A percentile compares a stretch with the other conserved stretches of the same genome.
Conservation (phyloP, 2,329 filamentous ascomycete genomes). For the Pseudocercospora fijiensis region DNA sequence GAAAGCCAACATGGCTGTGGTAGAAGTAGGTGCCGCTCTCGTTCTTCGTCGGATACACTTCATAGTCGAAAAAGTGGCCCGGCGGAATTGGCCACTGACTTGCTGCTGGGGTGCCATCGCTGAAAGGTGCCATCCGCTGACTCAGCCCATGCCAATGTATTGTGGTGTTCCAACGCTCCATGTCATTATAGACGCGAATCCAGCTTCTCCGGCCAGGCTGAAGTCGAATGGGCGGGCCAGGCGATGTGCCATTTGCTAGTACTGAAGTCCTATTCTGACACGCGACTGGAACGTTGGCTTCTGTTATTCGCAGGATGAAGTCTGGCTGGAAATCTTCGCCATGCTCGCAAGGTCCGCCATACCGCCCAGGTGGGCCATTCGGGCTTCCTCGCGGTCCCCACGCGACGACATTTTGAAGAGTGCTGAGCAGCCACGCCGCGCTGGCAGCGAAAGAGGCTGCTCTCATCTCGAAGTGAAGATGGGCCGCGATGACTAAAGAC, state of each 20-base stretch:
- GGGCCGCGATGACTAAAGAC: not conserved
- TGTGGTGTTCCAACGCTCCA: conserved; percentile 55
- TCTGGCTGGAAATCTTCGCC: conserved; percentile 44
- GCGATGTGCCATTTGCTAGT: conserved; percentile 55
- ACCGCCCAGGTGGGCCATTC: conserved; percentile 19
- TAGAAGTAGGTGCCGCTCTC: conserved; percentile 67
- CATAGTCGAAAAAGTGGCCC: conserved; percentile 65
- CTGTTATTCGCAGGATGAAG: conserved; percentile 49
- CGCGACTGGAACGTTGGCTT: conserved; percentile 45
- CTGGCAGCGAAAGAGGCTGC: conserved; percentile 9
- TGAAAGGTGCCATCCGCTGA: conserved; percentile 60
- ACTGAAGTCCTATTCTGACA: conserved; percentile 51
- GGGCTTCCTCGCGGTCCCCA: conserved; percentile 18
- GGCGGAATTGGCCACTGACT: conserved; percentile 66
- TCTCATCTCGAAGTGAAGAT: not conserved
- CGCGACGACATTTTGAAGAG: conserved; percentile 1
- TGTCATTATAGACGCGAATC: conserved; percentile 61
- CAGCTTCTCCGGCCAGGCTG: conserved; percentile 50
- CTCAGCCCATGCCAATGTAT: conserved; percentile 69
- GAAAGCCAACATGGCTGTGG: conserved; percentile 65
- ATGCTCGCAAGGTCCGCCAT: conserved; percentile 27
- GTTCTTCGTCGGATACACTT: conserved; percentile 54
- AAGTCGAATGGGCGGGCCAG: conserved; percentile 53
- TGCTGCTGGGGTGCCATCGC: conserved; percentile 61
- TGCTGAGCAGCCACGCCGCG: not conserved